A percentile compares a stretch with the other conserved stretches of the same genome.
These are phyloP conservation scores for Dendrocalamus sinicus DNA, from an alignment of 176 grass and related monocot genomes.

Conservation along the genomic window DNA sequence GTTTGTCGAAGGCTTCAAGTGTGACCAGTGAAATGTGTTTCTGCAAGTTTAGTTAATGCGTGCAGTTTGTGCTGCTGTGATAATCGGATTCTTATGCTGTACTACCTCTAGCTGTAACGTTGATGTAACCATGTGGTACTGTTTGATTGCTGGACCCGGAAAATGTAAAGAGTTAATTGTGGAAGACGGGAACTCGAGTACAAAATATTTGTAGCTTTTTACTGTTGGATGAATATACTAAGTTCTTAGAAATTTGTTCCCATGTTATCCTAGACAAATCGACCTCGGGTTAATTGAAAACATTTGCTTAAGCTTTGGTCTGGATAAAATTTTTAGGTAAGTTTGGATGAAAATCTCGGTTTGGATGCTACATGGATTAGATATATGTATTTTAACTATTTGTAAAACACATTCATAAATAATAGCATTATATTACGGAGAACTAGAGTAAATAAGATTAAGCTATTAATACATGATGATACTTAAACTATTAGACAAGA, in stretches of 20 bases:
- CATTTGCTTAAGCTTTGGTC: neutral
- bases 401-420: too few species aligned
- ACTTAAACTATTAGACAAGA: too few species aligned
- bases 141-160: conserved; percentile 4
- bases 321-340: neutral
- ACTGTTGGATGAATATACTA: neutral
- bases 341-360: neutral
- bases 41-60: conserved; percentile 15
- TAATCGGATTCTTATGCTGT: conserved; percentile 20
- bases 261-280: neutral
- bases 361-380: too few species aligned
- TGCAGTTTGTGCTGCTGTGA: conserved; percentile 41
- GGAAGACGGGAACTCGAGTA: conserved; percentile 7
- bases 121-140: conserved; percentile 35
- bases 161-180: neutral
- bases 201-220: conserved; percentile 16
- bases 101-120: conserved; percentile 28
- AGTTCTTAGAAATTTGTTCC: neutral
- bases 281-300: neutral
- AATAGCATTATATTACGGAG: too few species aligned
- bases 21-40: conserved; percentile 27
- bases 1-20: conserved; percentile 51
- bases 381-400: too few species aligned
- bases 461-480: too few species aligned
- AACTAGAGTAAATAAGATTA: too few species aligned